Evolutionary conservation across 352 stramenopile genomes (phyloP).

Genomic region (Globisporangium acanthophoron): DNA sequence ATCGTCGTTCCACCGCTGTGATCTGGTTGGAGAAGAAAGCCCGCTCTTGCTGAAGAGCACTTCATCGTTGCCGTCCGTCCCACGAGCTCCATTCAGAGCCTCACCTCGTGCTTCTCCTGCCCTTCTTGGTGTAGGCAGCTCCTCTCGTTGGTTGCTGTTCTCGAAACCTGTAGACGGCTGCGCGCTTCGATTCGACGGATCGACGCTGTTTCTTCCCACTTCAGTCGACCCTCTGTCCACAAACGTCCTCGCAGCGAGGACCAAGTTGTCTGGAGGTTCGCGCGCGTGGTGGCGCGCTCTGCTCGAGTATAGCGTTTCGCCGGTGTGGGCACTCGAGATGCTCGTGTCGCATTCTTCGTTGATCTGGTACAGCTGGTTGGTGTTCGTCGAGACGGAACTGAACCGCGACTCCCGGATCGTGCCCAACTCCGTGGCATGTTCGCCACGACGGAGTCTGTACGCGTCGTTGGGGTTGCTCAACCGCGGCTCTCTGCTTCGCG

Average conservation of each 20-base stretch:
- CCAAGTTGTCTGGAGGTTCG: background rate
- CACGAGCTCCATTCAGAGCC: background rate
- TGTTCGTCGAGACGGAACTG: slow-evolving; percentile 7
- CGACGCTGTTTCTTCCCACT: background rate
- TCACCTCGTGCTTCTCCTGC: background rate
- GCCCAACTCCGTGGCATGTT: slow-evolving; percentile 4
- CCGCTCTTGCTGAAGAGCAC: background rate
- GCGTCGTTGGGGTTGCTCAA: background rate
- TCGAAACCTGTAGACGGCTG: background rate
- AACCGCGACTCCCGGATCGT: slow-evolving; percentile 9
- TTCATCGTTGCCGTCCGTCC: background rate
- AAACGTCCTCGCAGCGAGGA: background rate
- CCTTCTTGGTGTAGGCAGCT: background rate
- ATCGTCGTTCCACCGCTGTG: background rate
- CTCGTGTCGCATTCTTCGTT: slow-evolving; percentile 12
- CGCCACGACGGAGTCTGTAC: background rate
- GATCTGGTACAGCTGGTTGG: slow-evolving; percentile 11
- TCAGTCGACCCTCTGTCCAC: background rate
- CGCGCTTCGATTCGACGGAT: background rate
- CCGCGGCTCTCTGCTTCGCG: background rate
- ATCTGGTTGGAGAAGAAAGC: background rate
- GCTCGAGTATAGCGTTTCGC: slow-evolving; percentile 9
- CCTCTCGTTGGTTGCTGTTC: background rate
- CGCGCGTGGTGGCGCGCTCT: background rate
- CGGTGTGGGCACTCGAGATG: slow-evolving; percentile 12